Evolutionary conservation across 2,329 filamentous ascomycete species (phyloP).

Genomic region (Colletotrichum sp.): DNA sequence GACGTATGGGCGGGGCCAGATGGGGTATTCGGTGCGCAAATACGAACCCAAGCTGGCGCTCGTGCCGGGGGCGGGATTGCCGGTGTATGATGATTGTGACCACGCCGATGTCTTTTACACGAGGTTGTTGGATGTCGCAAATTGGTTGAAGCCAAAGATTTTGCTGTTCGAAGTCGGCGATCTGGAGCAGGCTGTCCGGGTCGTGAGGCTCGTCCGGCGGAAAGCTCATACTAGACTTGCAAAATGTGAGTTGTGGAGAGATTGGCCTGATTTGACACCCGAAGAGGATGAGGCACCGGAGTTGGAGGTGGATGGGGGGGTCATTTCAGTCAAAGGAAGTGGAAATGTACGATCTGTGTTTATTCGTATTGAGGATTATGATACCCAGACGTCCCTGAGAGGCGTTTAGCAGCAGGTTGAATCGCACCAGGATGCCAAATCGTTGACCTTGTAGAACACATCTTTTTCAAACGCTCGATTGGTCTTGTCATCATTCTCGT

Average conservation of each 20-base stretch:
- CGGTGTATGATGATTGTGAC: constrained; percentile 34
- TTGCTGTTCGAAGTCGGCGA: constrained; percentile 77
- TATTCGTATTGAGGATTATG: neutral
- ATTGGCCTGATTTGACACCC: constrained; percentile 58
- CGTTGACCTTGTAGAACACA: neutral
- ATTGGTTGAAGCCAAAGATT: constrained; percentile 53
- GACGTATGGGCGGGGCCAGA: constrained; percentile 40
- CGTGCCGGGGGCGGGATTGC: constrained; percentile 53
- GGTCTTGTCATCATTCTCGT: neutral
- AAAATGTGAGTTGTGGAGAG: constrained; percentile 73
- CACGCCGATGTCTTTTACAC: constrained; percentile 70
- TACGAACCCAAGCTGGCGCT: constrained; percentile 84
- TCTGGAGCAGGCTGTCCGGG: constrained; percentile 68
- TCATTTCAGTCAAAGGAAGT: constrained; percentile 42
- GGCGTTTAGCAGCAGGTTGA: neutral
- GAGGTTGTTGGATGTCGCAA: constrained; percentile 63
- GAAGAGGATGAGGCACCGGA: constrained; percentile 28
- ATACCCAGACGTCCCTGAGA: neutral
- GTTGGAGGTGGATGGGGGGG: constrained; percentile 26
- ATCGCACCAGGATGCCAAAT: neutral
- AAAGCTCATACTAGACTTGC: constrained; percentile 32
- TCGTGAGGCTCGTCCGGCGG: constrained; percentile 53
- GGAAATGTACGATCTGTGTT: constrained; percentile 55
- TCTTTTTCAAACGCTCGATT: neutral
- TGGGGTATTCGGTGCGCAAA: constrained; percentile 77